phyloP scores from a whole-genome alignment of 2,329 filamentous ascomycete genomes.

The Amylocarpus encephaloides region DNA sequence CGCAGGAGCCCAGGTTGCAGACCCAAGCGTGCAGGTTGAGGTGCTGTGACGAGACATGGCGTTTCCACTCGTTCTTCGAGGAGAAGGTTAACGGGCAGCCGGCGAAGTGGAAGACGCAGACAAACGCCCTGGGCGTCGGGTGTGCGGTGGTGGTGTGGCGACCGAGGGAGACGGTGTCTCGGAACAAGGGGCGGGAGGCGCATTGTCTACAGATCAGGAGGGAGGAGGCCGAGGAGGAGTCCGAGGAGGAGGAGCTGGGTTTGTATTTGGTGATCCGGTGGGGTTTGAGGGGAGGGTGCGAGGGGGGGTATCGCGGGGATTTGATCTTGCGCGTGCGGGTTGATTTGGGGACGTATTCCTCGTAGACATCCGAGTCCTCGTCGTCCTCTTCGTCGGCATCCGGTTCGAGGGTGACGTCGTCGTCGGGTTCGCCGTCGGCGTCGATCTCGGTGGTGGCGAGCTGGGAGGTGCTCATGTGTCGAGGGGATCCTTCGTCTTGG shows the following conservation, averaged over 20 bases:
- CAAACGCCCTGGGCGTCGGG: slow-evolving; percentile 49
- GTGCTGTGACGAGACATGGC: slow-evolving; percentile 77
- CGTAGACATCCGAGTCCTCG: slow-evolving; percentile 13
- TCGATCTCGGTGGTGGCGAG: not conserved
- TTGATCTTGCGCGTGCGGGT: slow-evolving; percentile 14
- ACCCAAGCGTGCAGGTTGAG: slow-evolving; percentile 68
- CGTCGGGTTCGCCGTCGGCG: slow-evolving; percentile 9
- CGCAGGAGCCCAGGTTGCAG: slow-evolving; percentile 44
- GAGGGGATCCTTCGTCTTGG: slow-evolving; percentile 19
- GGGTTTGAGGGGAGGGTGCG: slow-evolving; percentile 11
- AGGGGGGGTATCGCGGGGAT: slow-evolving; percentile 1
- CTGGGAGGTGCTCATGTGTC: not conserved
- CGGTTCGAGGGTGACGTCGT: slow-evolving; percentile 16
- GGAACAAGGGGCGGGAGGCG: slow-evolving; percentile 34
- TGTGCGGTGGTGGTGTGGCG: slow-evolving; percentile 43
- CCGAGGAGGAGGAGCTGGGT: not conserved
- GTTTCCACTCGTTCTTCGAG: slow-evolving; percentile 93
- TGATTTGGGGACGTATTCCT: slow-evolving; percentile 22
- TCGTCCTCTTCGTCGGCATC: slow-evolving; percentile 16
- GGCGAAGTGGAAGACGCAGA: slow-evolving; percentile 73
- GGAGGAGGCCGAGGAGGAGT: too few species aligned
- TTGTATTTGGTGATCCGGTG: slow-evolving; percentile 8
- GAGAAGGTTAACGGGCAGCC: slow-evolving; percentile 68
- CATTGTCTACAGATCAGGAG: slow-evolving; percentile 17
- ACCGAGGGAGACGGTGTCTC: slow-evolving; percentile 40